Percentiles rank a stretch among this genome's conserved stretches.
phyloP scores from a whole-genome alignment of 1,284 basidiomycete species.

The Ganoderma lucidum region DNA sequence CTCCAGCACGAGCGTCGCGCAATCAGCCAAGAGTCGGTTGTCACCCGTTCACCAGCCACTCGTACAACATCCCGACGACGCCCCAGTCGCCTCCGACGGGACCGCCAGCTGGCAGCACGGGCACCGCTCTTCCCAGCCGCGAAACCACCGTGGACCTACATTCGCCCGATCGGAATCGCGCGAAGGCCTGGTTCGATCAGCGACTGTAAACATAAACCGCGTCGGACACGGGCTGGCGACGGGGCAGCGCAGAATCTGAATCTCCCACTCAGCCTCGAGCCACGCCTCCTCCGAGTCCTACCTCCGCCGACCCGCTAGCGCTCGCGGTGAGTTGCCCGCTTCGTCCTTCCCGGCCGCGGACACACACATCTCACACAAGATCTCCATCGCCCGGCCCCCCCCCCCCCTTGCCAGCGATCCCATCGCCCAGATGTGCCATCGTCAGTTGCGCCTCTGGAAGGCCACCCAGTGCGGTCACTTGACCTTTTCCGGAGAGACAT shows the following conservation, averaged over 20 bases:
- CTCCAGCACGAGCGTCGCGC: neutral
- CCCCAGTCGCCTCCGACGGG: neutral
- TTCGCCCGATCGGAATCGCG: slow-evolving; percentile 33
- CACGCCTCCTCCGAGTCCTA: slow-evolving; percentile 19
- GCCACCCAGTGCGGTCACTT: slow-evolving; percentile 62
- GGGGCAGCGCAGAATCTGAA: slow-evolving; percentile 27
- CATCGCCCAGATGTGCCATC: slow-evolving; percentile 65
- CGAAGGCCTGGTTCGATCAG: slow-evolving; percentile 23
- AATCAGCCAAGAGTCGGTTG: neutral
- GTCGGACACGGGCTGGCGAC: slow-evolving; percentile 17
- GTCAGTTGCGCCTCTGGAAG: slow-evolving; percentile 61
- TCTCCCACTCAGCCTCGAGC: slow-evolving; percentile 34
- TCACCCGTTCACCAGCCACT: neutral
- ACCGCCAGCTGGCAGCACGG: neutral
- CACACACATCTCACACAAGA: slow-evolving; percentile 13
- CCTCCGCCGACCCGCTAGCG: slow-evolving; percentile 55
- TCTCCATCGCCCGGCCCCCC: neutral
- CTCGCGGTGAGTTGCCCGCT: slow-evolving; percentile 37
- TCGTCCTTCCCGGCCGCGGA: slow-evolving; percentile 13
- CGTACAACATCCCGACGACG: neutral
- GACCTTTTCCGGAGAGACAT: slow-evolving; percentile 54
- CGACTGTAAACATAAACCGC: slow-evolving; percentile 30
- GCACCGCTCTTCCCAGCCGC: neutral
- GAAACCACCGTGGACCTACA: slow-evolving; percentile 32
- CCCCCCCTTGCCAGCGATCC: slow-evolving; percentile 16